Evolutionary conservation across 2,329 filamentous ascomycete species (phyloP).

Genomic region (Penicillium sp.): DNA sequence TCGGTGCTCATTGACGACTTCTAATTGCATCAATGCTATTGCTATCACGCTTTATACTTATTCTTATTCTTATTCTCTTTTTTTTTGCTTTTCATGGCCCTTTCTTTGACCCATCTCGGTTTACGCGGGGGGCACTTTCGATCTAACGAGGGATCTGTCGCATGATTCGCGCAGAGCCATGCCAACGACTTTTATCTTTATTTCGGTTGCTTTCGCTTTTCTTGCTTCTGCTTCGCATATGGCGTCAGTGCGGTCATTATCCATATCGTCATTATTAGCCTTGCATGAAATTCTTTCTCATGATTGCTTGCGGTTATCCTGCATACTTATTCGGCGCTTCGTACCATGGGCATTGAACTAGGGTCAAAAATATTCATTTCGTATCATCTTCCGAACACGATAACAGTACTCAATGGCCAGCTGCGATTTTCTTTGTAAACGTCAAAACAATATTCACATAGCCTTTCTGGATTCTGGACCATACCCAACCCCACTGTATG

Average conservation of each 20-base stretch:
- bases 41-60: not conserved
- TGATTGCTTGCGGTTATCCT: not conserved
- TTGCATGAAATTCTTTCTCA: not conserved
- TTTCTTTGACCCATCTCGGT: not conserved
- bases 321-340: not conserved
- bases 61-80: not conserved
- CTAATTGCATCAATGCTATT: slow-evolving; percentile 1
- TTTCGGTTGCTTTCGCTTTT: not conserved
- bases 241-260: not conserved
- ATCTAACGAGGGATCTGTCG: not conserved
- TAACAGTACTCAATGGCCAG: no score
- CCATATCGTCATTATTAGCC: not conserved
- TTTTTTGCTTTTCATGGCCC: not conserved
- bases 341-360: not conserved
- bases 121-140: not conserved
- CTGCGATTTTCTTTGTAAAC: no score
- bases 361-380: no score
- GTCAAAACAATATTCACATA: no score
- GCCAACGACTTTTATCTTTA: not conserved
- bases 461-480: no score
- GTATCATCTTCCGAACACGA: no score
- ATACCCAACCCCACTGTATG: no score
- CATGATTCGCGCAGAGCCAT: not conserved
- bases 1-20: not conserved
- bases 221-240: not conserved